These are phyloP conservation scores for Plasmodium yoelii DNA, from an alignment of 169 alveolate genomes.

Conservation along the genomic window DNA sequence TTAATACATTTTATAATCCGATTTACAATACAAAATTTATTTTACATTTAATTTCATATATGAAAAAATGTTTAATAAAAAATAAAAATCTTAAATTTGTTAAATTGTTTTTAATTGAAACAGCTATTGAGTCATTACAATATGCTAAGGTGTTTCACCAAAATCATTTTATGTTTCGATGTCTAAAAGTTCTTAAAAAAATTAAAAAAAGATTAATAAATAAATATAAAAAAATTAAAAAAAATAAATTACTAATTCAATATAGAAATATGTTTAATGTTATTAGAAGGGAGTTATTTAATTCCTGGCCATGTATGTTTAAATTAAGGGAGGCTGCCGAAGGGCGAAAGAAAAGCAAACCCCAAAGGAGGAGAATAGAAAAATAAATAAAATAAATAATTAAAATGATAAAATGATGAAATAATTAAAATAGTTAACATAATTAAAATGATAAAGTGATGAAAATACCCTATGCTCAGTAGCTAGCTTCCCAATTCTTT, in stretches of 20 bases:
- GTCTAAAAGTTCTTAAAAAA: constrained; percentile 22
- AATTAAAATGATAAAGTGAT: neutral
- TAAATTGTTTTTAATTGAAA: constrained; percentile 50
- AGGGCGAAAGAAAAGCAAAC: neutral
- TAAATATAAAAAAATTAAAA: constrained; percentile 31
- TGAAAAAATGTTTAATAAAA: constrained; percentile 49
- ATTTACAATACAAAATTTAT: constrained; percentile 44
- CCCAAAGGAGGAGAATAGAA: neutral
- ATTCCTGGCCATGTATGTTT: constrained; percentile 74
- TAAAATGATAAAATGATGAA: neutral
- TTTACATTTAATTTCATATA: constrained; percentile 37
- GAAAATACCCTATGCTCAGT: too few relatives aligned
- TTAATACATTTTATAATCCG: constrained; percentile 55
- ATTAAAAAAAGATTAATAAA: constrained; percentile 28
- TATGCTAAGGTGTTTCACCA: constrained; percentile 37
- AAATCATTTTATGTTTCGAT: constrained; percentile 27
- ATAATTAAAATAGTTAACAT: too few relatives aligned
- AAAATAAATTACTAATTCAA: constrained; percentile 1
- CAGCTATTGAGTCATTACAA: constrained; percentile 56
- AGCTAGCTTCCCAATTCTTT: too few relatives aligned
- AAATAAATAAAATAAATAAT: neutral
- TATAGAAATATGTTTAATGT: constrained; percentile 14
- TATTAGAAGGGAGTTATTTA: constrained; percentile 24
- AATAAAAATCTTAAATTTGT: constrained; percentile 62
- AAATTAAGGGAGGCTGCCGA: constrained; percentile 11